Percentiles rank a stretch among this genome's conserved stretches.
These are phyloP conservation scores for Leucocoprinus sp. DNA, from an alignment of 768 basidiomycete species.

Conservation along the genomic window DNA sequence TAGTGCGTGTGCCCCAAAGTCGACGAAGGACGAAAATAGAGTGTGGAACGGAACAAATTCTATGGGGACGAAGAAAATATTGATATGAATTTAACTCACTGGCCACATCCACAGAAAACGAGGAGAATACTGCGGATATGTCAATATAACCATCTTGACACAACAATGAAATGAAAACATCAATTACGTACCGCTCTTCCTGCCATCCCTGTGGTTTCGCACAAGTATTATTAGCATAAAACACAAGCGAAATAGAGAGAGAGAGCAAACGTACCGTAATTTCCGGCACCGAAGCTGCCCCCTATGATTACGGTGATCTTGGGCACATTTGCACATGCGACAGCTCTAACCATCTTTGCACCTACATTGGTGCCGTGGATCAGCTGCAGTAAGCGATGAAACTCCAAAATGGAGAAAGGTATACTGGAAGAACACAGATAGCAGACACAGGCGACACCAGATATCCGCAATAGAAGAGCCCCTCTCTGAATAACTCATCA, in stretches of 20 bases:
- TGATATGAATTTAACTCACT: constrained; percentile 33
- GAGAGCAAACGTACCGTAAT: constrained; percentile 57
- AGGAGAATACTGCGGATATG: constrained; percentile 68
- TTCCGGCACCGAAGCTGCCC: constrained; percentile 91
- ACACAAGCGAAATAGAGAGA: background rate
- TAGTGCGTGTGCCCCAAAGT: background rate
- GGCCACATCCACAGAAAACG: constrained; percentile 99
- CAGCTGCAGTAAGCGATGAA: background rate
- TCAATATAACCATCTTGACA: background rate
- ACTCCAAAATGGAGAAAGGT: background rate
- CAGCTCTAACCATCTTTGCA: constrained; percentile 95
- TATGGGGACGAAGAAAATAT: background rate
- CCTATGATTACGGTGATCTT: constrained; percentile 92
- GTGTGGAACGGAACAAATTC: background rate
- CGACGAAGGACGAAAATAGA: background rate
- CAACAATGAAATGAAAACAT: background rate
- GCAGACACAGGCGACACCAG: background rate
- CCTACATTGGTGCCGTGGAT: constrained; percentile 24
- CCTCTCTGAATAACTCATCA: no score
- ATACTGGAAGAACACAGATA: background rate
- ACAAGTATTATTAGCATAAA: background rate
- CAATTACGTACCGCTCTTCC: constrained; percentile 72
- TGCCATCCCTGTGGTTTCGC: constrained; percentile 62
- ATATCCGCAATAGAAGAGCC: no score
- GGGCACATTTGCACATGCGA: constrained; percentile 89